Percentiles rank a stretch among this genome's conserved stretches.
Evolutionary conservation across 1,284 basidiomycete genomes (phyloP).

Genomic region (Pseudozyma tsukubaensis): DNA sequence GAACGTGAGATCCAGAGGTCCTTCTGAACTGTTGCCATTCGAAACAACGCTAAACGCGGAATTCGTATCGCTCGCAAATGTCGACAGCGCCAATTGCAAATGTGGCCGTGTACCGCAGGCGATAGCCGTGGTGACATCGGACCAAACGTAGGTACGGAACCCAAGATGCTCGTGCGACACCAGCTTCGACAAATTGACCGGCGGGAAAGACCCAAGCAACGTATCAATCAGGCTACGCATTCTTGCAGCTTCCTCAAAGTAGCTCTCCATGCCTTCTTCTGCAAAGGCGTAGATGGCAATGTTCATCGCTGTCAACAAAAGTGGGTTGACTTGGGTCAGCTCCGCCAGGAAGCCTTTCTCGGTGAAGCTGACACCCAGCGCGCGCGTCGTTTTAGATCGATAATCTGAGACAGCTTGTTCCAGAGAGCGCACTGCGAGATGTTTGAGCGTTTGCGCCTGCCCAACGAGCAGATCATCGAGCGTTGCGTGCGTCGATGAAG

Average conservation of each 20-base stretch:
- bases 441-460: slow-evolving; percentile 43
- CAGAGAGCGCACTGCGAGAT: slow-evolving; percentile 28
- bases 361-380: slow-evolving; percentile 27
- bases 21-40: neutral
- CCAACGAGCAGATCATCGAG: slow-evolving; percentile 41
- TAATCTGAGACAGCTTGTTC: slow-evolving; percentile 37
- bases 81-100: slow-evolving; percentile 33
- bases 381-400: slow-evolving; percentile 24
- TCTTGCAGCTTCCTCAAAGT: slow-evolving; percentile 33
- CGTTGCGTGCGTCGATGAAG: slow-evolving; percentile 29
- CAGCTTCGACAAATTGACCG: slow-evolving; percentile 33
- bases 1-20: slow-evolving; percentile 16
- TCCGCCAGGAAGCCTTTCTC: slow-evolving; percentile 39
- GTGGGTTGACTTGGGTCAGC: slow-evolving; percentile 21
- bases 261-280: slow-evolving; percentile 39
- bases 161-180: slow-evolving; percentile 30
- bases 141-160: slow-evolving; percentile 42
- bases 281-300: slow-evolving; percentile 46
- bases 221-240: slow-evolving; percentile 32
- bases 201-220: slow-evolving; percentile 30
- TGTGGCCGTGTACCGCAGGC: slow-evolving; percentile 39
- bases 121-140: slow-evolving; percentile 33
- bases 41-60: too few relatives aligned
- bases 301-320: slow-evolving; percentile 38
- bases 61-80: slow-evolving; percentile 3